phyloP scores from a whole-genome alignment of 805 yeast genomes.

The Saccharomycopsis oosterbeekiorum region DNA sequence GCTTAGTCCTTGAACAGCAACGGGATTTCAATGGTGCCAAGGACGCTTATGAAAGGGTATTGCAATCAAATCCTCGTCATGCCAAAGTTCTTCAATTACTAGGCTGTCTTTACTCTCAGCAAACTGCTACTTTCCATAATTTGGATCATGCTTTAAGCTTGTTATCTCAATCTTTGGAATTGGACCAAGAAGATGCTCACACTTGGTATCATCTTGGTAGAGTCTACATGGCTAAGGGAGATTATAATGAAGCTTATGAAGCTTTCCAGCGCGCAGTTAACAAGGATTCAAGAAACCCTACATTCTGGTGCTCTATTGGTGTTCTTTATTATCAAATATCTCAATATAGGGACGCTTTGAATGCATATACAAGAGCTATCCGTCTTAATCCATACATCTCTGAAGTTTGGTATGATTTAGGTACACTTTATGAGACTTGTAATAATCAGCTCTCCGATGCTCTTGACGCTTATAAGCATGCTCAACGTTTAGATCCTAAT shows the following conservation, averaged over 20 bases:
- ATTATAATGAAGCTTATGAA: slow-evolving; percentile 93
- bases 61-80: slow-evolving; percentile 83
- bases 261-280: slow-evolving; percentile 98
- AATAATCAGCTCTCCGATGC: slow-evolving; percentile 94
- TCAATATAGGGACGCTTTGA: slow-evolving; percentile 93
- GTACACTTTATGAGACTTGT: slow-evolving; percentile 94
- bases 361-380: slow-evolving; percentile 95
- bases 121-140: slow-evolving; percentile 59
- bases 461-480: slow-evolving; percentile 92
- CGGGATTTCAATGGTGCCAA: slow-evolving; percentile 85
- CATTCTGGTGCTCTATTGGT: slow-evolving; percentile 96
- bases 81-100: slow-evolving; percentile 93
- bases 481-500: slow-evolving; percentile 88
- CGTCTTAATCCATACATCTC: slow-evolving; percentile 90
- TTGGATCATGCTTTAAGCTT: slow-evolving; percentile 76
- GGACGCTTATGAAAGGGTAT: slow-evolving; percentile 91
- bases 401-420: slow-evolving; percentile 98
- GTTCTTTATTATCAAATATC: slow-evolving; percentile 93
- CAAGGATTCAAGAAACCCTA: slow-evolving; percentile 92
- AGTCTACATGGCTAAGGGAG: slow-evolving; percentile 92
- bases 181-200: slow-evolving; percentile 86
- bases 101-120: slow-evolving; percentile 86
- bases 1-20: slow-evolving; percentile 89
- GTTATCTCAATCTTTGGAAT: slow-evolving; percentile 77
- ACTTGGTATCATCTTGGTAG: slow-evolving; percentile 96